A percentile compares a stretch with the other conserved stretches of the same genome.
These are phyloP conservation scores for Lasiodiplodia hormozganensis DNA, from an alignment of 2,329 filamentous ascomycete species.

Conservation along the genomic window DNA sequence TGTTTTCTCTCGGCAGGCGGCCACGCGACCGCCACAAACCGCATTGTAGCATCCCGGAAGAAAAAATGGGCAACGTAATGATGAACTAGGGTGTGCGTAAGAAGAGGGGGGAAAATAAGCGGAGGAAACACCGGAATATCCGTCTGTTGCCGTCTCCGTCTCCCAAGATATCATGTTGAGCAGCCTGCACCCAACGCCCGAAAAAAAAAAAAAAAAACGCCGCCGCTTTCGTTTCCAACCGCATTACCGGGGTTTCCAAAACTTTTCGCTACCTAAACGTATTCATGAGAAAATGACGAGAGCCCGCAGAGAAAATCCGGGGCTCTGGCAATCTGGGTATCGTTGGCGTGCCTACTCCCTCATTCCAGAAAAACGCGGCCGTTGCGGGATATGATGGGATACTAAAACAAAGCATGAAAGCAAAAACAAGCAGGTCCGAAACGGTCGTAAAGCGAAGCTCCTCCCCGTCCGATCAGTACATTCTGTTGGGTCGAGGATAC, in stretches of 20 bases:
- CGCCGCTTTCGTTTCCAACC: not conserved
- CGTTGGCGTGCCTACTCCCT: not conserved
- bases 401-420: constrained; percentile 4
- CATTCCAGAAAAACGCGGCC: not conserved
- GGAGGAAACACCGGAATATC: not conserved
- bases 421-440: not conserved
- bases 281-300: not conserved
- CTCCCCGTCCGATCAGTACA: not conserved
- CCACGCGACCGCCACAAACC: not conserved
- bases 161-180: not conserved
- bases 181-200: not conserved
- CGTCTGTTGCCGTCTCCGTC: not conserved
- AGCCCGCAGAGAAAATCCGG: not conserved
- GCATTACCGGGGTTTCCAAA: not conserved
- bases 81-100: not conserved
- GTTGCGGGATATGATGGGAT: not conserved
- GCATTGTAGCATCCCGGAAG: not conserved
- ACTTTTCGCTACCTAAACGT: not conserved
- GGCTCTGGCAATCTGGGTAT: constrained; percentile 20
- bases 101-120: not conserved
- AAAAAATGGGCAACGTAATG: not conserved
- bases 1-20: not conserved
- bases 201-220: not conserved
- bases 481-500: not conserved
- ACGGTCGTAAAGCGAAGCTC: too few relatives aligned